These are phyloP conservation scores for Coniella vitis DNA, from an alignment of 2,329 filamentous ascomycete species.

Conservation along the genomic window DNA sequence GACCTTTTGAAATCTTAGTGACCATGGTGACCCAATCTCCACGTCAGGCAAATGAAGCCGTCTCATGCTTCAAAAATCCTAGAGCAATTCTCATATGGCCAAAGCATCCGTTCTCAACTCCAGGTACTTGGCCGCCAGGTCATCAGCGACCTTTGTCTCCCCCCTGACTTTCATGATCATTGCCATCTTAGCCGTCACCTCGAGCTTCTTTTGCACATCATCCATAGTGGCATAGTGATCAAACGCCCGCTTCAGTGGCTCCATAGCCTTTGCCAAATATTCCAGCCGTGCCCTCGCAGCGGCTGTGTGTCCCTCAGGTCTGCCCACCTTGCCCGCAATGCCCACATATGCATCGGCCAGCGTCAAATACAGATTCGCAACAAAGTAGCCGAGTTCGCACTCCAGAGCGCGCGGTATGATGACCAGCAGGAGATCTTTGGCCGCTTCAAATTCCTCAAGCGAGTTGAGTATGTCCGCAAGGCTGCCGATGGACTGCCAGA, in stretches of 20 bases:
- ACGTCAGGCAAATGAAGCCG: too few relatives aligned
- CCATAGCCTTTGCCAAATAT: conserved; percentile 50
- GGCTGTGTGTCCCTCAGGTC: conserved; percentile 20
- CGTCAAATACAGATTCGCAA: conserved; percentile 60
- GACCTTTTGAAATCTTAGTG: too few relatives aligned
- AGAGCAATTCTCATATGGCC: background rate
- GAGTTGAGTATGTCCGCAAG: conserved; percentile 63
- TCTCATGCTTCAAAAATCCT: too few relatives aligned
- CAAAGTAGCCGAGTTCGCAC: conserved; percentile 54
- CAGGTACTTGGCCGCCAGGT: conserved; percentile 60
- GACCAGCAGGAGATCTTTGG: conserved; percentile 56
- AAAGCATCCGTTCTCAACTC: conserved; percentile 42
- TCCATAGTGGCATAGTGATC: conserved; percentile 59
- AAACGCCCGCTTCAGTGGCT: conserved; percentile 57
- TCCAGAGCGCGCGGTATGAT: conserved; percentile 73
- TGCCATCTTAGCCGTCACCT: conserved; percentile 77
- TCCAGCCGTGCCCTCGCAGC: conserved; percentile 41
- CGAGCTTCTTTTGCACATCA: conserved; percentile 64
- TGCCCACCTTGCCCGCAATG: conserved; percentile 50
- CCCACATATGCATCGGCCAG: conserved; percentile 77
- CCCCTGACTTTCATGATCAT: conserved; percentile 66
- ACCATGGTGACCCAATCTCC: too few relatives aligned
- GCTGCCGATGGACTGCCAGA: conserved; percentile 67
- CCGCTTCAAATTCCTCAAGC: conserved; percentile 63
- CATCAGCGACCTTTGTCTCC: conserved; percentile 56